Percentiles rank a stretch among this genome's conserved stretches.
phyloP scores from a whole-genome alignment of 2,329 filamentous ascomycete genomes.

The Ceratocystis variospora region DNA sequence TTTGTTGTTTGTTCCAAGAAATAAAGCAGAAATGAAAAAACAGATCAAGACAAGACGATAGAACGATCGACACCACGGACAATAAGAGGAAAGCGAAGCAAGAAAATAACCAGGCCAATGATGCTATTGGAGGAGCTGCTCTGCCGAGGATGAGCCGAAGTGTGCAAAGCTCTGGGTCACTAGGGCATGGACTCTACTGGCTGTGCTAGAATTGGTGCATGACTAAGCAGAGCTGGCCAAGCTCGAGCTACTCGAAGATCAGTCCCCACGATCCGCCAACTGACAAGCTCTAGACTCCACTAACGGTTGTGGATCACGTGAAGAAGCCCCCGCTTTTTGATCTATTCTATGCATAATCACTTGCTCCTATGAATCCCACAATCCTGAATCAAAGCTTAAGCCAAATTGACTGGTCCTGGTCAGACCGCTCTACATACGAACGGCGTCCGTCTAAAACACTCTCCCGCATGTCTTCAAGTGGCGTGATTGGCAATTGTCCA shows the following conservation, averaged over 20 bases:
- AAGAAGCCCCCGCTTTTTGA: no score
- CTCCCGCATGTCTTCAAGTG: no score
- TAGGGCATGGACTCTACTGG: background rate
- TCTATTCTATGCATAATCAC: no score
- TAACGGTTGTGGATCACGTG: background rate
- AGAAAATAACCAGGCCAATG: background rate
- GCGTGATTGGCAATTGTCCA: no score
- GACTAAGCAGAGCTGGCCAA: background rate
- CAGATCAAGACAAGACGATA: no score
- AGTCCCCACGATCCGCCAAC: background rate
- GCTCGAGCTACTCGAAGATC: background rate
- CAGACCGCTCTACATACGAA: no score
- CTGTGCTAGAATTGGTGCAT: background rate
- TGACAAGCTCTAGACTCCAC: background rate
- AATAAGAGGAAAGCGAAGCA: background rate
- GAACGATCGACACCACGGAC: conserved; percentile 17
- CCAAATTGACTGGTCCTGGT: no score
- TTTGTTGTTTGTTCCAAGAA: no score
- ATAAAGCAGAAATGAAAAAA: no score
- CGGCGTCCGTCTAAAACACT: no score
- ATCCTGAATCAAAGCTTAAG: no score
- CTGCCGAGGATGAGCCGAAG: background rate
- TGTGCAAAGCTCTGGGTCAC: background rate
- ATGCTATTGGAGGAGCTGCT: background rate
- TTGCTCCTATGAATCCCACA: no score